These are phyloP conservation scores for Fomitopsis betulina DNA, from an alignment of 1,284 basidiomycete genomes.

Conservation along the genomic window DNA sequence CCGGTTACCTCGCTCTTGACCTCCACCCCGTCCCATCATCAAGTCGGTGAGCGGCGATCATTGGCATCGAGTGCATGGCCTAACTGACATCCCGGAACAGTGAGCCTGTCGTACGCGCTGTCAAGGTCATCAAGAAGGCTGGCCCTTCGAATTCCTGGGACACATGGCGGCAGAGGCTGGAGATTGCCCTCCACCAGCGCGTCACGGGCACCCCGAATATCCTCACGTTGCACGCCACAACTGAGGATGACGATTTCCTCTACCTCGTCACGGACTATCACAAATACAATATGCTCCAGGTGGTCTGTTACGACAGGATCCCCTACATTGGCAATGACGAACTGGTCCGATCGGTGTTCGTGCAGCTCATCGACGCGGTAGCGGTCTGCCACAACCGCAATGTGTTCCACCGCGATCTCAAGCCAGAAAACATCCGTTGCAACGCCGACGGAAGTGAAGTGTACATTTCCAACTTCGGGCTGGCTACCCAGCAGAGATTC, in stretches of 20 bases:
- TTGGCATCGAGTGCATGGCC: too few relatives aligned
- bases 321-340: constrained; percentile 46
- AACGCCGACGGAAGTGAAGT: constrained; percentile 41
- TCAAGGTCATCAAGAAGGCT: constrained; percentile 25
- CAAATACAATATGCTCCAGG: constrained; percentile 61
- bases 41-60: background rate
- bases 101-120: constrained; percentile 14
- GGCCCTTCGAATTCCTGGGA: constrained; percentile 9
- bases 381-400: constrained; percentile 54
- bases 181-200: constrained; percentile 43
- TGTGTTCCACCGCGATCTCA: constrained; percentile 72
- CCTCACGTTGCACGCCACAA: constrained; percentile 52
- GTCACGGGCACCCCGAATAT: constrained; percentile 58
- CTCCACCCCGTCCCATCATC: constrained; percentile 10
- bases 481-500: constrained; percentile 50
- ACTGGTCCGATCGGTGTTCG: constrained; percentile 46
- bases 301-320: constrained; percentile 45
- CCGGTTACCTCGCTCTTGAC: constrained; percentile 30
- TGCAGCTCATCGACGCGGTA: constrained; percentile 62
- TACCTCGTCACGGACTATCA: constrained; percentile 63
- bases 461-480: constrained; percentile 65
- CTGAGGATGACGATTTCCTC: constrained; percentile 50
- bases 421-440: constrained; percentile 75
- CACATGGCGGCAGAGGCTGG: constrained; percentile 14
- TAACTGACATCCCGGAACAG: background rate